Evolutionary conservation across 768 basidiomycete species (phyloP).

Genomic region (Rhizopogon salebrosus): DNA sequence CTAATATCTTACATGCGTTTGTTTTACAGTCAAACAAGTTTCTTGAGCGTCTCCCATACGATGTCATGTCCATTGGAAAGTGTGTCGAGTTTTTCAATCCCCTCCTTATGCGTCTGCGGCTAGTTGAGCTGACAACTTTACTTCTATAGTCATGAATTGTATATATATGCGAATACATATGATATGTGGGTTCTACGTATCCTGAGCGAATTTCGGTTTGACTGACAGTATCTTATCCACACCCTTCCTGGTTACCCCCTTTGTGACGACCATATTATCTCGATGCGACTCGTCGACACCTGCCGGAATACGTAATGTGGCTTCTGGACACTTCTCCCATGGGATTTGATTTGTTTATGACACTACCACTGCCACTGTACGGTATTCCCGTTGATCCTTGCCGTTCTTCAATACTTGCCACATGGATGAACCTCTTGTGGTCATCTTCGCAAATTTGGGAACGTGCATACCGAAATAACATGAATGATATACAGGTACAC

Average conservation of each 20-base stretch:
- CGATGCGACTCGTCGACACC: too few species aligned
- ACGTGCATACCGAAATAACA: constrained; percentile 4
- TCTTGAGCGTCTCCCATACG: constrained; percentile 69
- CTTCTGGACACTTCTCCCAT: too few species aligned
- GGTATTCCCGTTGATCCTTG: neutral
- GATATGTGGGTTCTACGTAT: constrained; percentile 46
- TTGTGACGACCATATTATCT: too few species aligned
- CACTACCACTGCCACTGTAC: neutral
- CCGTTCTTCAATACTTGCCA: neutral
- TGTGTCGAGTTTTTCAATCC: constrained; percentile 18
- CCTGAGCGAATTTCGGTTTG: neutral
- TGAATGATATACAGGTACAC: constrained; percentile 36
- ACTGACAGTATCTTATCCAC: neutral
- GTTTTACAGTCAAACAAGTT: constrained; percentile 65
- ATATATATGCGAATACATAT: constrained; percentile 58
- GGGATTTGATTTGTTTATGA: neutral
- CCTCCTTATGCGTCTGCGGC: neutral
- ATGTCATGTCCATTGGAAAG: constrained; percentile 84
- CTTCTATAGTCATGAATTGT: constrained; percentile 69
- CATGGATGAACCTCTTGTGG: neutral
- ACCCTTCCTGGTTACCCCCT: neutral
- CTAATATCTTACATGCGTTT: neutral
- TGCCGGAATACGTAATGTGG: too few species aligned
- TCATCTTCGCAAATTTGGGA: too few species aligned
- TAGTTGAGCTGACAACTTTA: neutral